Evolutionary conservation across 179 eudicot species (phyloP).

Genomic region (Silene coronaria): DNA sequence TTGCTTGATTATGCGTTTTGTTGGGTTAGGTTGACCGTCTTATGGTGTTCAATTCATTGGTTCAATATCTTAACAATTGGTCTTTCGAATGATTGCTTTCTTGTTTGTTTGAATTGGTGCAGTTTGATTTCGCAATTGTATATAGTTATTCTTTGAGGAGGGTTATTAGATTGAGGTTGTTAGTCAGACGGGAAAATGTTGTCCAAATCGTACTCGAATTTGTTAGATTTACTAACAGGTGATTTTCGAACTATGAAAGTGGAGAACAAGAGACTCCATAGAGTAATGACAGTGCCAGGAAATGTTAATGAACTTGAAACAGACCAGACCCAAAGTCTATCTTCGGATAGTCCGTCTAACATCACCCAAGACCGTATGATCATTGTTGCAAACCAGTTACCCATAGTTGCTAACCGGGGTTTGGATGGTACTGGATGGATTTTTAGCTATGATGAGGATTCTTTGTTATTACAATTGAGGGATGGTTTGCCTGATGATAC

Average conservation of each 20-base stretch:
- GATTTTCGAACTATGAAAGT: slow-evolving; percentile 62
- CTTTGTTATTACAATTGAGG: slow-evolving; percentile 61
- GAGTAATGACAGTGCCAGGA: slow-evolving; percentile 89
- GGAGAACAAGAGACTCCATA: slow-evolving; percentile 47
- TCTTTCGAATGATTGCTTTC: not conserved
- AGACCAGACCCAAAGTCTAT: slow-evolving; percentile 59
- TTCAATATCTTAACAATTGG: no score
- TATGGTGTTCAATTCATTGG: no score
- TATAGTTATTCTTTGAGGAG: slow-evolving; percentile 5
- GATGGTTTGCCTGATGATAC: slow-evolving; percentile 79
- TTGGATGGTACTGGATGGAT: slow-evolving; percentile 68
- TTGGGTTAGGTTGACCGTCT: slow-evolving; percentile 17
- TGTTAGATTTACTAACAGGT: slow-evolving; percentile 70
- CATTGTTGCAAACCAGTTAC: slow-evolving; percentile 70
- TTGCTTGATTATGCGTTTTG: not conserved
- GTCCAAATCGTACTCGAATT: slow-evolving; percentile 87
- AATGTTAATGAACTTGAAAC: slow-evolving; percentile 60
- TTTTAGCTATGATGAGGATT: slow-evolving; percentile 81
- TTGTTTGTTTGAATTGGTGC: slow-evolving; percentile 10
- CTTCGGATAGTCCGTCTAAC: slow-evolving; percentile 66
- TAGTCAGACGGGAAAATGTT: slow-evolving; percentile 22
- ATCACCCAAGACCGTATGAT: slow-evolving; percentile 64
- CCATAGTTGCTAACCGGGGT: slow-evolving; percentile 56
- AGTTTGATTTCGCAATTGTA: slow-evolving; percentile 8
- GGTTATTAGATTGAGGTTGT: not conserved